phyloP scores from a whole-genome alignment of 208 protist genomes.

The Wallacemonas rigidus region DNA sequence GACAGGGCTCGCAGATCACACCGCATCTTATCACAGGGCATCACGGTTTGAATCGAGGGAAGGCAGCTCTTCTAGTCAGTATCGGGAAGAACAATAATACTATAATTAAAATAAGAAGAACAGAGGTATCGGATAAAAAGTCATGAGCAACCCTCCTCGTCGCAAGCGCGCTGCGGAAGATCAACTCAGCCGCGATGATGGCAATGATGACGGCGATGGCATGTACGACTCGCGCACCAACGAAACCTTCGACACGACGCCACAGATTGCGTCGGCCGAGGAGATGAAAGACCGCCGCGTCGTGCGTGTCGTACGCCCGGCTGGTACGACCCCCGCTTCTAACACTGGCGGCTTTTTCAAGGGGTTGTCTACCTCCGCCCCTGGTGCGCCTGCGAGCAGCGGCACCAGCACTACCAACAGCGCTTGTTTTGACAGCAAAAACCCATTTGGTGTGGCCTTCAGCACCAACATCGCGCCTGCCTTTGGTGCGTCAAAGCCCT shows the following conservation, averaged over 20 bases:
- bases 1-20: too few relatives aligned
- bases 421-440: conserved; percentile 7
- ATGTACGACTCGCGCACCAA: conserved; percentile 15
- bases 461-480: conserved; percentile 18
- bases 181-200: conserved; percentile 37
- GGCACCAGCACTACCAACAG: too few relatives aligned
- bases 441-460: conserved; percentile 5
- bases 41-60: too few relatives aligned
- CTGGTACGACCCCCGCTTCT: not conserved
- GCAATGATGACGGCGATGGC: conserved; percentile 27
- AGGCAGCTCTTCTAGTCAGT: too few relatives aligned
- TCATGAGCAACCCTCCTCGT: conserved; percentile 21
- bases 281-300: conserved; percentile 74
- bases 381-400: conserved; percentile 2
- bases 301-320: conserved; percentile 45
- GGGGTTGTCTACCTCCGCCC: conserved; percentile 21
- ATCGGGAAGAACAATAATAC: too few relatives aligned
- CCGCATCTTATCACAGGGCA: too few relatives aligned
- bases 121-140: not conserved
- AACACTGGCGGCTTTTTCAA: conserved; percentile 46
- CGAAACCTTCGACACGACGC: conserved; percentile 51
- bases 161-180: conserved; percentile 39
- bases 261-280: conserved; percentile 50
- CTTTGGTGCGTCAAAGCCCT: conserved; percentile 13
- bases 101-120: too few relatives aligned